Evolutionary conservation across 805 yeast genomes (phyloP), one percentile per base, ranked within the genome.

Genomic region (Wickerhamomyces sydowiorum): DNA sequence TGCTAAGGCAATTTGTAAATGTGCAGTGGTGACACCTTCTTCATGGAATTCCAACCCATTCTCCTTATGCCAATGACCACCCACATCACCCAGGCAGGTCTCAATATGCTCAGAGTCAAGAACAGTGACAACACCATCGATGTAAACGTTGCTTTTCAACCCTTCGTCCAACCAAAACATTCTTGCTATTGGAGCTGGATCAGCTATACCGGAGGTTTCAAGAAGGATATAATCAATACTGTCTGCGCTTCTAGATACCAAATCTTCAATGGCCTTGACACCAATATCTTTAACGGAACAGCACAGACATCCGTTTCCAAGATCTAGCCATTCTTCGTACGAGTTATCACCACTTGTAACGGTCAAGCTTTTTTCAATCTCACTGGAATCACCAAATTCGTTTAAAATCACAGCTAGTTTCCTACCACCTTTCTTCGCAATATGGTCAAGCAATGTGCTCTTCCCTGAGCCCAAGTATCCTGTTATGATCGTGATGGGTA

Each of bases 161-260:
- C 90, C 97, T 20, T 86, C 91, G 60, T 93, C 99, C 24, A 90
- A 72, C 99, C 99, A 93, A 63, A 93, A 93, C 96, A 91, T 91
- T 49, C 81, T 78, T 5, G 97, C 96, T 22, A 93, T 88, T 0
- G 98, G 98, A 0, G 90, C 97, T 0, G 99, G 99, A 57, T 93
- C 98, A 0, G 99, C 99, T 14, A 93, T 73, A 0, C 99, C 99
- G 0, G 96, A 88, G 0, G 99, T 93, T 58, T 93, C 99, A 40
- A 93, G 66, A 20, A 93, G 60, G n/a, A 93, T 89, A 57, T 91
- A 85, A 62, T 93, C 99, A 39, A 91, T 89, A 39, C 74, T 73
- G 25, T 78, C 82, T 7, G 81, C 82, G 25, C 82, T 74, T 40
- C 80, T 74, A 24, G 79, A 82, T 46, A 91, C 80, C 51, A 93